These are phyloP conservation scores for Yamadazyma trypodendri DNA, from an alignment of 1,139 yeast genomes.

Conservation along the genomic window DNA sequence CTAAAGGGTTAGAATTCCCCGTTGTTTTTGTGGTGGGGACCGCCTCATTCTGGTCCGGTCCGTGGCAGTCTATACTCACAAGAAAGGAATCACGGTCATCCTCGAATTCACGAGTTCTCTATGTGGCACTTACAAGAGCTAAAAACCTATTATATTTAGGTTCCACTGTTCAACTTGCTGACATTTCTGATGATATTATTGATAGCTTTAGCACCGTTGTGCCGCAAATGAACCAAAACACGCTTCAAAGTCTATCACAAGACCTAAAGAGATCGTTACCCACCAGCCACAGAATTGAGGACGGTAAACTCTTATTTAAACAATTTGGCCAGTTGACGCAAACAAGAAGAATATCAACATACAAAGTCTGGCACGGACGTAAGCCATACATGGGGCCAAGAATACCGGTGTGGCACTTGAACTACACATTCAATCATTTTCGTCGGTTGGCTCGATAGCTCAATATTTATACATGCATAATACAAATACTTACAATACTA, in stretches of 20 bases:
- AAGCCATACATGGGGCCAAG: too few species aligned
- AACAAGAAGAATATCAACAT: not conserved
- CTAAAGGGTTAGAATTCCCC: constrained; percentile 73
- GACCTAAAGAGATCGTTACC: constrained; percentile 12
- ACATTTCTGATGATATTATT: constrained; percentile 9
- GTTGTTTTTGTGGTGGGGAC: constrained; percentile 56
- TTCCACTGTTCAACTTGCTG: constrained; percentile 10
- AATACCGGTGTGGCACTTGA: too few species aligned
- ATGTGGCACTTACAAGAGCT: constrained; percentile 70
- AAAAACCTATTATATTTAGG: constrained; percentile 47
- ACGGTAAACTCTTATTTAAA: constrained; percentile 13
- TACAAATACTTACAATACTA: too few species aligned
- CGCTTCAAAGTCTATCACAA: constrained; percentile 9
- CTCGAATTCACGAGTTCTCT: constrained; percentile 40
- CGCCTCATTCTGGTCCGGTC: constrained; percentile 14
- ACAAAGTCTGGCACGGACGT: too few species aligned
- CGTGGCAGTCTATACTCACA: constrained; percentile 19
- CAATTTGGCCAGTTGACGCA: constrained; percentile 7
- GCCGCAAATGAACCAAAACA: constrained; percentile 13
- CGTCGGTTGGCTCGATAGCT: too few species aligned
- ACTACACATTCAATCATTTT: too few species aligned
- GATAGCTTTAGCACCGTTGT: constrained; percentile 14
- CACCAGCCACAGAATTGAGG: constrained; percentile 5
- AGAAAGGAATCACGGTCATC: constrained; percentile 7
- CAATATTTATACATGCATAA: too few species aligned